These are phyloP conservation scores for Xerocomus brunneocitrinus DNA, from an alignment of 768 basidiomycete genomes.

Conservation along the genomic window DNA sequence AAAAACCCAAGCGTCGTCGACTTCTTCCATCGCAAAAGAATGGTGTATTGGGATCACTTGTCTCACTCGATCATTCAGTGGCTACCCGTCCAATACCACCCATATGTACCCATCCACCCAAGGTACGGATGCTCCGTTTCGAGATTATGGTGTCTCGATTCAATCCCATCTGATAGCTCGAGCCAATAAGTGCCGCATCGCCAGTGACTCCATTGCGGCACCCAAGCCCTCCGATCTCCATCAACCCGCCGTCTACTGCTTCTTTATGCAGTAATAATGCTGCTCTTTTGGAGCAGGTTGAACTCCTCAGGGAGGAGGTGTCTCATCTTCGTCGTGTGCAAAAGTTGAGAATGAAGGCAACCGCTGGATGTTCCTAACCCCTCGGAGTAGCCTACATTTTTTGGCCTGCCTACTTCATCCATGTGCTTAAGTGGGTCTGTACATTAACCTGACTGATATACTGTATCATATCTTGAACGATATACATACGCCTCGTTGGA, in stretches of 20 bases:
- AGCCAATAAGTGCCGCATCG: background rate
- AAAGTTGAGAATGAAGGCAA: background rate
- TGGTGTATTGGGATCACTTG: background rate
- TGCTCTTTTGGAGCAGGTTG: slow-evolving; percentile 4
- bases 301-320: slow-evolving; percentile 4
- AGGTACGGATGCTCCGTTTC: background rate
- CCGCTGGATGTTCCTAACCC: background rate
- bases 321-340: slow-evolving; percentile 3
- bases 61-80: background rate
- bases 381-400: background rate
- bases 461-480: too few relatives aligned
- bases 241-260: slow-evolving; percentile 1
- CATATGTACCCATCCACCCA: background rate
- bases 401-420: background rate
- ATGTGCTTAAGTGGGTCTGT: too few relatives aligned
- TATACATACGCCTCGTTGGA: too few relatives aligned
- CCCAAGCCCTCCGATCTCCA: background rate
- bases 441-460: too few relatives aligned
- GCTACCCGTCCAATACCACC: background rate
- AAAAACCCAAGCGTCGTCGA: background rate
- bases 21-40: background rate
- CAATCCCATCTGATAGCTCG: background rate
- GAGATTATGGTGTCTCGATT: background rate
- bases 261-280: background rate
- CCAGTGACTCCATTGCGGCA: background rate